Conservation (phyloP, 768 basidiomycete genomes). For the Gloeophyllum trabeum region DNA sequence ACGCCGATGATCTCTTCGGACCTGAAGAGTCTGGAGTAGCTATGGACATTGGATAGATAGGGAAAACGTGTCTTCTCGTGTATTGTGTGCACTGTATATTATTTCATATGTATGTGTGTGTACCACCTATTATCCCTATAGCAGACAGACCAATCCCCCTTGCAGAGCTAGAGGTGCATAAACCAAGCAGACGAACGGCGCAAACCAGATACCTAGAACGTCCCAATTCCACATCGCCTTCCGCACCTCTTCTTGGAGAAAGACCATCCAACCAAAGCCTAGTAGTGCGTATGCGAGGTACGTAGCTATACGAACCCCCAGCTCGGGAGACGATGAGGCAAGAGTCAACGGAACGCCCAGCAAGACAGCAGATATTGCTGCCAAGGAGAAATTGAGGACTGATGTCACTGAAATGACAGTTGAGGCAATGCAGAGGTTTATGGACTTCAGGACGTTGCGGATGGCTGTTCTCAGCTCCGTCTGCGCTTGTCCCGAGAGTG, state of each 20-base stretch:
- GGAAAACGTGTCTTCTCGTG: too few relatives aligned
- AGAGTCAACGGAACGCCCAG: slow-evolving; percentile 56
- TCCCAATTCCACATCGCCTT: slow-evolving; percentile 69
- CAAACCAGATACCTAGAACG: slow-evolving; percentile 71
- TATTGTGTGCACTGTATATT: slow-evolving; percentile 3
- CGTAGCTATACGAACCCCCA: slow-evolving; percentile 16
- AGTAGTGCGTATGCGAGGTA: slow-evolving; percentile 32
- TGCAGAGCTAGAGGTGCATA: slow-evolving; percentile 69
- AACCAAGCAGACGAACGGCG: slow-evolving; percentile 72
- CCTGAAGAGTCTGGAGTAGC: neutral
- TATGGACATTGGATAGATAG: slow-evolving; percentile 4
- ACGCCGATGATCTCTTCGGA: slow-evolving; percentile 19
- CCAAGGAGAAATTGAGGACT: slow-evolving; percentile 89
- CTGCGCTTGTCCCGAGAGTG: too few relatives aligned
- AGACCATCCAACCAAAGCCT: slow-evolving; percentile 48
- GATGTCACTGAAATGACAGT: slow-evolving; percentile 78
- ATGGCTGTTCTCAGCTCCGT: too few relatives aligned
- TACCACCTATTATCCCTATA: slow-evolving; percentile 16
- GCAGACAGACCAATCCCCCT: slow-evolving; percentile 45
- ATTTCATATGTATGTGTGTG: too few relatives aligned
- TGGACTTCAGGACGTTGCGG: slow-evolving; percentile 45
- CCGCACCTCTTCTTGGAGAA: slow-evolving; percentile 30
- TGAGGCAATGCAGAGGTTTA: slow-evolving; percentile 78
- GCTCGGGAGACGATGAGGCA: slow-evolving; percentile 22
- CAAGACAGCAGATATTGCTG: slow-evolving; percentile 53